Conservation (phyloP, 805 yeast genomes). For the Candida silvatica region DNA sequence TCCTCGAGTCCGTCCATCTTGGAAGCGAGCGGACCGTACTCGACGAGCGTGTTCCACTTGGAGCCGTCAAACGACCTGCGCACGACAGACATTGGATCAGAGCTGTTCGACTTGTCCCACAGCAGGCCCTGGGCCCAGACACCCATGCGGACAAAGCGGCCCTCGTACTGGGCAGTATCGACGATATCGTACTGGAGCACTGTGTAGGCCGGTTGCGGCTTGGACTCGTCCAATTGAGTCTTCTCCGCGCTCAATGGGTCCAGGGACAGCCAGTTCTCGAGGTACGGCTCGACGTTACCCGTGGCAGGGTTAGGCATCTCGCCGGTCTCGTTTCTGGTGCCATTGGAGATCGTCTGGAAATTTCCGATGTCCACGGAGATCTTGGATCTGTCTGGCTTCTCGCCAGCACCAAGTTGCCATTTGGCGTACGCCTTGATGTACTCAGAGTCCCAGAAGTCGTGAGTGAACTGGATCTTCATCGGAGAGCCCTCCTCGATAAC, state of each 20-base stretch:
- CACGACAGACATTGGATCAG: conserved; percentile 15
- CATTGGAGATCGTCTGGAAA: conserved; percentile 29
- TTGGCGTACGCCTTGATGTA: conserved; percentile 19
- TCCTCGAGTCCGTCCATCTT: no score
- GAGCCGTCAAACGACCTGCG: conserved; percentile 10
- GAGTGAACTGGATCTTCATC: conserved; percentile 30
- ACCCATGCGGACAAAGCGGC: conserved; percentile 39
- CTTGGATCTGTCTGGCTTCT: conserved; percentile 7
- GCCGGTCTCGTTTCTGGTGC: conserved; percentile 42
- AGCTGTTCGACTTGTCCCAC: conserved; percentile 21
- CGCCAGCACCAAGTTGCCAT: conserved; percentile 1
- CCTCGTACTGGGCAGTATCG: conserved; percentile 24
- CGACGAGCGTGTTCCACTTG: conserved; percentile 7
- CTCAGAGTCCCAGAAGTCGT: conserved; percentile 32
- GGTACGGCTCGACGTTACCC: conserved; percentile 32
- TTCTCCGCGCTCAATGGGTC: conserved; percentile 22
- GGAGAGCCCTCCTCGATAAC: conserved; percentile 21
- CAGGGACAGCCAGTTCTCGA: conserved; percentile 48
- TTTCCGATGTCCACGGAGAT: conserved; percentile 36
- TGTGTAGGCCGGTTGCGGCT: background rate
- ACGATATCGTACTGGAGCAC: conserved; percentile 16
- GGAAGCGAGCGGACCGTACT: no score
- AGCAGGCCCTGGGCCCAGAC: conserved; percentile 45
- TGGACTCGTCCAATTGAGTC: background rate
- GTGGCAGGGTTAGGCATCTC: conserved; percentile 37